Evolutionary conservation across 805 yeast species (phyloP), one percentile per base, ranked within the genome.

Genomic region (Yarrowia deformans): DNA sequence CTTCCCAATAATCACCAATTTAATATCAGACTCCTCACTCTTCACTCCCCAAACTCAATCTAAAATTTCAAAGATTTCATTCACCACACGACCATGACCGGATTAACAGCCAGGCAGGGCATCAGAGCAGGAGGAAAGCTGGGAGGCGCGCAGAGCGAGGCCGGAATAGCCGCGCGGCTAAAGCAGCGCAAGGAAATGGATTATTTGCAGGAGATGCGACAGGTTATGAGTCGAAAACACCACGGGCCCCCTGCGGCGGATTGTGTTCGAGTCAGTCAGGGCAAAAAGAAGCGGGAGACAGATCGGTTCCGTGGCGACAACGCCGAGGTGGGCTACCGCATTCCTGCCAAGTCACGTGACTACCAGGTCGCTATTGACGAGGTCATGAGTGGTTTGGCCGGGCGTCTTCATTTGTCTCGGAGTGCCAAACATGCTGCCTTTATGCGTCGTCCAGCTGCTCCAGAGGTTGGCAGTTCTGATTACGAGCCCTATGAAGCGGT

Each of bases 171-270:
- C n/a, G 39, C 8, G n/a, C 14, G 40, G 39, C 16, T 8, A 29
- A 29, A 42, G 3, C n/a, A 29, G n/a, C 64, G 64, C 1, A 39
- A 6, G 8, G 64, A 56, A 56, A 56, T 56, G 64, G 64, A 56
- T 50, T 56, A 8, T 29, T 8, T 56, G 19, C n/a, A n/a, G n/a
- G 40, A 29, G n/a, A n/a, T 56, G 39, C 37, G 50, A 3, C 29
- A 56, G 49, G 64, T 32, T 16, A 56, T 56, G 64, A 16, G 3
- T 3, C 29, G 49, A 16, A 50, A 56, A 2, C 16, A 29, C 16
- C 49, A 56, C 19, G 64, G 49, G 0, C 64, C 64, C 4, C 6
- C 64, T 6, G 49, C 18, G 5, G 64, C 29, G 1, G 64, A 56
- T 9, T 42, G 40, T n/a, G 32, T 42, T 9, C 18, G 10, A 8